These are phyloP conservation scores for Batrachochytrium dendrobatidis DNA, from an alignment of 371 early-diverging fungal species.

Conservation along the genomic window DNA sequence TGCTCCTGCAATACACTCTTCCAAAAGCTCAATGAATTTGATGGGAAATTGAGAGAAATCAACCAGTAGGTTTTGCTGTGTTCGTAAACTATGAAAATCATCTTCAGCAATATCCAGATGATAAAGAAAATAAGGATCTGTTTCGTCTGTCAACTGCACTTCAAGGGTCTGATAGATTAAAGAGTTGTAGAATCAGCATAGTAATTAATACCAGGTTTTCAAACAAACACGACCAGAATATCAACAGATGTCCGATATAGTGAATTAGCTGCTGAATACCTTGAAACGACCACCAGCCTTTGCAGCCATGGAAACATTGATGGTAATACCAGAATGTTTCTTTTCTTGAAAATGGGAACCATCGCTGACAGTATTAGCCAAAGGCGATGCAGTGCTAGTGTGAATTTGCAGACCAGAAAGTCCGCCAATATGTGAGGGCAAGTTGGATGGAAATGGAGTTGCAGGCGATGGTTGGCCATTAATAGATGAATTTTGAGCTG, in stretches of 20 bases:
- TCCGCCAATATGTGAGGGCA: neutral
- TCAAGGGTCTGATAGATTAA: constrained; percentile 17
- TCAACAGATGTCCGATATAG: neutral
- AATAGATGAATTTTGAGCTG: too few relatives aligned
- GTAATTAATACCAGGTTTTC: neutral
- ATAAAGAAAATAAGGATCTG: constrained; percentile 41
- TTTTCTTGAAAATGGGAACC: constrained; percentile 14
- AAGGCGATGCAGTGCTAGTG: too few relatives aligned
- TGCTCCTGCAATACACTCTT: constrained; percentile 15
- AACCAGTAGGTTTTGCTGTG: constrained; percentile 39
- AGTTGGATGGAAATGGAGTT: too few relatives aligned
- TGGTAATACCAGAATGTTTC: constrained; percentile 18
- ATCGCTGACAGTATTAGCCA: too few relatives aligned
- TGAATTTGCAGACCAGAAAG: constrained; percentile 4
- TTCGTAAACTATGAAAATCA: constrained; percentile 33
- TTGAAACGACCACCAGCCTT: constrained; percentile 16
- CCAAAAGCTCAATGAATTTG: constrained; percentile 40
- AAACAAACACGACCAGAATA: neutral
- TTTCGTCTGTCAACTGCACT: constrained; percentile 35
- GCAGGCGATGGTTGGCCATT: too few relatives aligned
- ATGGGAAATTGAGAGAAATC: constrained; percentile 44
- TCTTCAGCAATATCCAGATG: constrained; percentile 33
- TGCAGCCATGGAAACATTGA: constrained; percentile 13
- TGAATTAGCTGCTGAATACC: constrained; percentile 8
- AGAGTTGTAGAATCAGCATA: neutral